Base-by-base conservation (phyloP, 495 filamentous ascomycete species). In the Aspergillus biplanus region DNA sequence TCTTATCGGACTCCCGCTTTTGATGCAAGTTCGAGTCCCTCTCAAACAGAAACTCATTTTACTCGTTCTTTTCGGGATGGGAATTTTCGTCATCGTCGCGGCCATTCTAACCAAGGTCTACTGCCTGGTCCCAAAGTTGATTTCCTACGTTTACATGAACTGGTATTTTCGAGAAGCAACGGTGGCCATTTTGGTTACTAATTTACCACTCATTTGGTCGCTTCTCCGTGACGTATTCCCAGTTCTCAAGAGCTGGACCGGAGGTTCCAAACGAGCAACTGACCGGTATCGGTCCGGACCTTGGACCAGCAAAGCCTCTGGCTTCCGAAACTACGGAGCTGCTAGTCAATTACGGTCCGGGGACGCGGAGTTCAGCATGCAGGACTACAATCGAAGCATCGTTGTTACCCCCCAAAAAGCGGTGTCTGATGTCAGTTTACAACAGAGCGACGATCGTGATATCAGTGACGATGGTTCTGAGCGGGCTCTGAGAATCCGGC, bases 101-200 rank as follows among this genome's bases (percentile, higher is more conserved):
- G 85, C 86, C 15, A 69, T 87, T 37, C 73, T 90, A 52, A 90
- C 84, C 64, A 90, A 89, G 69, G 85, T 86, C 65, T 90, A 90
- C 78, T 87, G 82, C 53, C 85, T 91, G 64, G 82, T 83, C 18
- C 77, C 78, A 2, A 63, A 66, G 5, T 71, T 81, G 8, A 77
- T 83, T 58, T 78, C 76, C 37, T 77, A 80, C 47, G 73, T 83
- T 55, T 90, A 88, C 81, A 86, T 86, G 61, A 87, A 83, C 70
- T 91, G 88, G 88, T 90, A 91, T 71, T 80, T 84, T 66, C 85
- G 88, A n/a, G 88, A 91, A 82, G 83, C 83, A 16, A 82, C 82
- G 5, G 89, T 87, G 5, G 86, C 87, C 4, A 78, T 90, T 44
- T 76, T 88, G 11, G 86, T 89, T 13, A 84, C 85, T 58, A 90